Base-by-base conservation (phyloP, 331 rosid species). In the Spiraea crenata region DNA sequence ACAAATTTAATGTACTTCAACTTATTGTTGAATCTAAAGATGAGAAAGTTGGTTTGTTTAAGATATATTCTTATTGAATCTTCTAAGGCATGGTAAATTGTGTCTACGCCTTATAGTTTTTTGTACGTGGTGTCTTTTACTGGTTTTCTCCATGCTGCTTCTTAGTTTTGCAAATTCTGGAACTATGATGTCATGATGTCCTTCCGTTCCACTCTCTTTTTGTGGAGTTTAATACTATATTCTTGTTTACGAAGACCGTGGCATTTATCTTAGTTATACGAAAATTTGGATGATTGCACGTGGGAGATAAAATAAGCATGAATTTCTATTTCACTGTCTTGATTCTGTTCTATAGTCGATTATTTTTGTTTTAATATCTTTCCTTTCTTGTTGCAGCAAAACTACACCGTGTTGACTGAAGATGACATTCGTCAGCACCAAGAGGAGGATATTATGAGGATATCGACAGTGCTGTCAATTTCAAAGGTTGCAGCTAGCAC, bases 401-500 rank as follows among this genome's bases (percentile, higher is more conserved):
- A 77, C 82, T 85, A 71, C 75, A 79, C 80, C 4, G 78, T 88
- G 67, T 73, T 88, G 82, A 84, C 79, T 3, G 90, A 83, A 79
- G 74, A 54, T 11, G 88, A 88, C 74, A 88, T 88, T 72, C 72
- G 17, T 55, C 88, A 74, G 69, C 85, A 78, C 20, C 93, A 88
- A 67, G 93, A 85, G 74, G 93, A 83, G 44, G 93, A 85, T 66
- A 74, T 83, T 19, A 67, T 67, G 69, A 79, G 86, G 84, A 67
- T 88, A 63, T 81, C 85, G 31, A 77, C 86, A 38, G 93, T 88
- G 73, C 90, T 85, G 52, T 88, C 88, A 13, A 83, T 88, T 78
- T 54, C 88, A 25, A 79, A 67, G 15, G 74, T 75, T 79, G 80
- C 82, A 16, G 93, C 93, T 48, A 75, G 85, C 78, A 72, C 83